Evolutionary conservation across 768 basidiomycete species (phyloP), one percentile per base, ranked within the genome.

Genomic region (Lentinula edodes): DNA sequence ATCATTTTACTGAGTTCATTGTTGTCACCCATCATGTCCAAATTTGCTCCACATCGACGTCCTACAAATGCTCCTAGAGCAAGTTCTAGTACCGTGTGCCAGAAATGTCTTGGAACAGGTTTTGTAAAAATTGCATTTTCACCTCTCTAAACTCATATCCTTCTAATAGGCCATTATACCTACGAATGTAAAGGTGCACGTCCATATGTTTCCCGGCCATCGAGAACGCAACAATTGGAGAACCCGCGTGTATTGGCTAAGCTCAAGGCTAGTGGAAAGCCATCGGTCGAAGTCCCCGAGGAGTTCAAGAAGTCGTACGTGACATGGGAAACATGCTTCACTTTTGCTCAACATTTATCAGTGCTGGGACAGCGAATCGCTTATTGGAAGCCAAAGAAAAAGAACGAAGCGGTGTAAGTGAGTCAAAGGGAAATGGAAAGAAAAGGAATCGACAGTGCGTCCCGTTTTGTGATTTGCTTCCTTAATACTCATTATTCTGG

Each of bases 191-290:
- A 92, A 73, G 80, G 81, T 16, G 67, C 82, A 20, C 81, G 90
- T 2, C 91, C 93, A 28, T 98, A 97, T 71, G 79, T 93, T 43
- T 85, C 91, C 10, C 82, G 95, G n/a, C 95, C 95, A 2, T 94
- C 93, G 39, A 84, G 94, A 45, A 92, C 92, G 1, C 83, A 94
- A 67, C 86, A 88, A 72, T 82, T 98, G 15, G 89, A 93, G 67
- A 91, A 92, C 60, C 93, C 93, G 3, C 78, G 74, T 23, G 53
- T 84, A 2, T 74, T 89, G 7, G 81, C 86, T 3, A 91, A 91
- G 72, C 72, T 89, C 42, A 88, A 84, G 71, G 76, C 79, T 0
- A 84, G 87, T 7, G 88, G 88, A 9, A 86, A 87, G 66, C 91
- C 93, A 3, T 85, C 85, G 16, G 87, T 92, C 0, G 91, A 93